phyloP scores from a whole-genome alignment of 176 grass and related monocot genomes.

The Elaeis guineensis region DNA sequence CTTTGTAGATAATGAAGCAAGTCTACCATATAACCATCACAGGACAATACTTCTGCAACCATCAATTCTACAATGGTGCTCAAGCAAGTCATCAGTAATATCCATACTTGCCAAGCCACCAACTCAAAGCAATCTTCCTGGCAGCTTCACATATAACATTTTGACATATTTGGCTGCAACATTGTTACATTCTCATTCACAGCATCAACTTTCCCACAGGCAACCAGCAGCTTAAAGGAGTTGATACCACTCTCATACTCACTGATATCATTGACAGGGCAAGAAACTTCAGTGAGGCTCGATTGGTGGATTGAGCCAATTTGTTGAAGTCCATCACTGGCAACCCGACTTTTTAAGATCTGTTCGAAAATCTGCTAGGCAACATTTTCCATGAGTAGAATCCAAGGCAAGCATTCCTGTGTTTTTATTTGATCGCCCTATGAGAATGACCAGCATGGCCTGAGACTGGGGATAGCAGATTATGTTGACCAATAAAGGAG shows the following conservation, averaged over 20 bases:
- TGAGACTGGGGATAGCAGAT: slow-evolving; percentile 91
- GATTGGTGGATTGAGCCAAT: slow-evolving; percentile 62
- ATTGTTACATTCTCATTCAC: slow-evolving; percentile 96
- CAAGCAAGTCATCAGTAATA: slow-evolving; percentile 1
- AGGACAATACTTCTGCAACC: slow-evolving; percentile 83
- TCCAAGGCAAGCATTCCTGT: slow-evolving; percentile 66
- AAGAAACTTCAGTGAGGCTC: slow-evolving; percentile 63
- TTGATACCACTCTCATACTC: slow-evolving; percentile 57
- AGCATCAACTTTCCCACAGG: slow-evolving; percentile 69
- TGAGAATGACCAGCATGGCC: slow-evolving; percentile 71
- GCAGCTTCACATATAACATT: slow-evolving; percentile 69
- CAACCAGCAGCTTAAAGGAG: slow-evolving; percentile 67
- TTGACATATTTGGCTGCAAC: slow-evolving; percentile 78
- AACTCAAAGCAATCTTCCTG: slow-evolving; percentile 50
- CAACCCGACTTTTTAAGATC: slow-evolving; percentile 66
- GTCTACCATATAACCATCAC: slow-evolving; percentile 83
- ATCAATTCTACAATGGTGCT: slow-evolving; percentile 24
- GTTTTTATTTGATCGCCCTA: slow-evolving; percentile 81
- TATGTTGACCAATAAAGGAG: slow-evolving; percentile 82
- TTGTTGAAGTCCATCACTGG: slow-evolving; percentile 50
- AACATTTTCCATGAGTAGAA: slow-evolving; percentile 59
- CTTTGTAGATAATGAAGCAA: slow-evolving; percentile 51
- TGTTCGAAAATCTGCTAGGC: slow-evolving; percentile 81
- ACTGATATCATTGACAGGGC: slow-evolving; percentile 51
- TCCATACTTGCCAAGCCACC: slow-evolving; percentile 20